Evolutionary conservation across 176 grass and related monocot species (phyloP), one percentile per base, ranked within the genome.

Genomic region (Melocanna baccifera): DNA sequence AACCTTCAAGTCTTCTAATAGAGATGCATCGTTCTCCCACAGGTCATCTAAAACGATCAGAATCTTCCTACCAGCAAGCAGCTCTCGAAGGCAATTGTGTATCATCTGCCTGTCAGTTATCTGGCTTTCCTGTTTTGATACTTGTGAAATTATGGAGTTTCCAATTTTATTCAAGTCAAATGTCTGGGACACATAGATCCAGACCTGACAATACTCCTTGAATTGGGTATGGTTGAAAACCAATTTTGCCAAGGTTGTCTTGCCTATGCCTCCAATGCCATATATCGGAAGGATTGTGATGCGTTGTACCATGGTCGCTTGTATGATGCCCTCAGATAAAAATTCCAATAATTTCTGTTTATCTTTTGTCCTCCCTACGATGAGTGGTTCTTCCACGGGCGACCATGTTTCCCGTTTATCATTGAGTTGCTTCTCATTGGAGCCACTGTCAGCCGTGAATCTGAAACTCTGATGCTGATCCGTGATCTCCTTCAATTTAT

Each of bases 381-480:
- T 53, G 13, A 25, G 5, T 39, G 15, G 19, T 30, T 30, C 30
- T 30, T 34, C 32, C 32, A 34, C 2, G 32, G 2, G 4, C 32
- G 32, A 34, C 3, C 3, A 34, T 34, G 32, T 34, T 34, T 2
- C 32, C 32, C 32, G 3, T 34, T 34, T 34, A 34, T 34, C 32
- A 34, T 34, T 34, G 32, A 34, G 3, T 34, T 25, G 1, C 0
- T 23, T 62, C 9, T 9, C 37, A 48, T 1, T 75, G 0, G 13
- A 1, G 20, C 10, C 28, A 12, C 0, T 13, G 0, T 0, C 46
- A 36, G 1, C 0, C 11, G 20, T 28, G 1, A 76, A 81, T 0
- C 40, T 28, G 28, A 81, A 87, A 2, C 2, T 1, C 0, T 1
- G 2, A 9, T 79, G 84, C 8, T 79, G 28, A 28, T 41, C 8